Conservation (phyloP, 2,329 filamentous ascomycete species). For the Sclerotinia subarctica region DNA sequence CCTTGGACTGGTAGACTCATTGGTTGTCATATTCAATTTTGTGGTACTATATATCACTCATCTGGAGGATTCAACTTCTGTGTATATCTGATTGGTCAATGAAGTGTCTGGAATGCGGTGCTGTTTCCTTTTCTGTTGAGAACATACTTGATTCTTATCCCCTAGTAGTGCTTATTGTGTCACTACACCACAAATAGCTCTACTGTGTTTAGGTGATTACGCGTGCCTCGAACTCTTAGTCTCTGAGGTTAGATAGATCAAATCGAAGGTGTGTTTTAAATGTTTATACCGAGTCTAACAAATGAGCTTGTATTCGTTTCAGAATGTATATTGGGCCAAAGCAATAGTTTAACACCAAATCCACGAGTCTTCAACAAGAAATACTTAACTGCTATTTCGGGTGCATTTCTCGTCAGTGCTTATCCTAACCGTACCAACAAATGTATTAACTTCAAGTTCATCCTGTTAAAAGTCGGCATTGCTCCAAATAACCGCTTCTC, state of each 20-base stretch:
- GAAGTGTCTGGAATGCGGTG: not conserved
- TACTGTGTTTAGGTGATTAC: not conserved
- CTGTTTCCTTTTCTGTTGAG: not conserved
- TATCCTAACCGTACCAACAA: not conserved
- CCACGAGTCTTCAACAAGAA: too few relatives aligned
- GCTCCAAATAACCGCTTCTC: not conserved
- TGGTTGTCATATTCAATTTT: too few relatives aligned
- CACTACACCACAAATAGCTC: not conserved
- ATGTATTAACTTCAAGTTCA: slow-evolving; percentile 21
- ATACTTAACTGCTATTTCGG: not conserved
- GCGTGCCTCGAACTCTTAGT: not conserved
- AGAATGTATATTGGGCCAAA: not conserved
- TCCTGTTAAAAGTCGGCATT: slow-evolving; percentile 12
- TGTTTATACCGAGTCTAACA: too few relatives aligned
- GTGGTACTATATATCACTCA: not conserved
- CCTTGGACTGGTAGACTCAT: too few relatives aligned
- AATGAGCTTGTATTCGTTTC: not conserved
- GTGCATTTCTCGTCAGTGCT: too few relatives aligned
- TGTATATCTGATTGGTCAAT: not conserved
- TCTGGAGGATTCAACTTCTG: not conserved
- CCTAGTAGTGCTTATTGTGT: not conserved
- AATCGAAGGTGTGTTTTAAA: not conserved
- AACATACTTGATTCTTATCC: not conserved
- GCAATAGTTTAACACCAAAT: not conserved
- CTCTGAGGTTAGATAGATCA: not conserved